A percentile compares a stretch with the other conserved stretches of the same genome.
These are phyloP conservation scores for Kwoniella sp. DNA, from an alignment of 768 basidiomycete species.

Conservation along the genomic window DNA sequence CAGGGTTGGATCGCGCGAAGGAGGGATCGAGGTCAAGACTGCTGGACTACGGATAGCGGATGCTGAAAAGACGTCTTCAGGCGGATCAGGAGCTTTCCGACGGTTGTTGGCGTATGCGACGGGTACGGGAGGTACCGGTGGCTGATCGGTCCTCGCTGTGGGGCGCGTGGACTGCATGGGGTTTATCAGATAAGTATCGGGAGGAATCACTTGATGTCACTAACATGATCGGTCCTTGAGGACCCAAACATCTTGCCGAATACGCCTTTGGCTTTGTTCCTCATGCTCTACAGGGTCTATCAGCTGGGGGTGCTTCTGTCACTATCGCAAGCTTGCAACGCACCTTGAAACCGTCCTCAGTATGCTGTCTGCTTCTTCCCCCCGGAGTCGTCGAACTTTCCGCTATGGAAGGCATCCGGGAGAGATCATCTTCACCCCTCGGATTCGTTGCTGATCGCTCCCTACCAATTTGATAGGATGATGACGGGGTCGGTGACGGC, in stretches of 20 bases:
- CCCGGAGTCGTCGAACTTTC: constrained; percentile 13
- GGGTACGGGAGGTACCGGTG: constrained; percentile 26
- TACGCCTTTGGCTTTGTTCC: constrained; percentile 42
- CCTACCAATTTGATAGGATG: not conserved
- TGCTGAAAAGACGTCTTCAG: no score
- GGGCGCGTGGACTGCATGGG: constrained; percentile 3
- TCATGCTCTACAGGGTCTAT: constrained; percentile 34
- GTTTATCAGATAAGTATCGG: not conserved
- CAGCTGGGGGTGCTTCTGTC: no score
- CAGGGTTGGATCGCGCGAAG: not conserved
- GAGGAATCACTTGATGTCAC: not conserved
- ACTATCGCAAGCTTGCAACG: not conserved
- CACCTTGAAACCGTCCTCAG: constrained; percentile 40
- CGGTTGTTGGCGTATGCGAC: constrained; percentile 6
- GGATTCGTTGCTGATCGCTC: constrained; percentile 3
- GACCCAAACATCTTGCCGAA: constrained; percentile 44
- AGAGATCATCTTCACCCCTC: constrained; percentile 6
- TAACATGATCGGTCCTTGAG: constrained; percentile 8
- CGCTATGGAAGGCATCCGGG: constrained; percentile 17
- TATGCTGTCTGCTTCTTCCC: constrained; percentile 8
- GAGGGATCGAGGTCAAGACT: constrained; percentile 3
- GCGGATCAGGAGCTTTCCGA: constrained; percentile 6
- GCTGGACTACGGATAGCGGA: no score
- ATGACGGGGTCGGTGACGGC: not conserved
- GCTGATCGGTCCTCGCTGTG: constrained; percentile 3